Base-by-base conservation (phyloP, 768 basidiomycete species). In the Tulasnella sp. region DNA sequence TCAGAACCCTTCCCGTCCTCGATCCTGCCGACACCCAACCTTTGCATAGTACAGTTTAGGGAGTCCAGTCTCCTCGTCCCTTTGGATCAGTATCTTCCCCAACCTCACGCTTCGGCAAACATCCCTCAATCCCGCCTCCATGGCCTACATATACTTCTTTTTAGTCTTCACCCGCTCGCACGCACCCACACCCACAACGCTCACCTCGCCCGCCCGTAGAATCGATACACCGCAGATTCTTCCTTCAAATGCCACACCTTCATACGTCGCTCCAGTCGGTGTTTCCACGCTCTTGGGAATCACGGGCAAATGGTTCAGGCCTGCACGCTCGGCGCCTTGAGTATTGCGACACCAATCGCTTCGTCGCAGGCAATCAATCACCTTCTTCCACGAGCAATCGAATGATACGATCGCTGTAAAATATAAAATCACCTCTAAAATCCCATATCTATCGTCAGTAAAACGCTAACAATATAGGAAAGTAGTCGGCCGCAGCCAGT, bases 171-270 rank as follows among this genome's bases (percentile, higher is more conserved):
- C 39, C 4, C 64, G 39, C 34, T 34, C 64, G 14, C 34, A 11
- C 64, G n/a, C 63, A 19, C 63, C 22, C 63, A 65, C 3, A 40
- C 11, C 2, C 7, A 42, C 17, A 22, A 19, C 39, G 76, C 83
- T 67, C 77, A 90, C 90, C 88, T 96, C 94, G 75, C 96, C 96
- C 8, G 94, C 94, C 17, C 96, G 85, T 77, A 98, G 84, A 77
- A 98, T 98, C 5, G 93, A 95, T 29, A 98, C 95, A 17, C 95
- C 95, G 77, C 95, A 96, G 74, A 98, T 96, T 82, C 94, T 93
- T 6, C 96, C 96, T 77, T 96, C 90, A 77, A 99, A 99, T 0
- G 93, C 90, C 1, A 98, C 94, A 19, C 96, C 96, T 72, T 92
- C 86, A 79, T 95, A 97, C 8, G 84, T 84, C 67, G 88, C 86